These are phyloP conservation scores for Sphagnum fallax DNA, from an alignment of 228 moss, liverwort and hornwort genomes.

Conservation along the genomic window DNA sequence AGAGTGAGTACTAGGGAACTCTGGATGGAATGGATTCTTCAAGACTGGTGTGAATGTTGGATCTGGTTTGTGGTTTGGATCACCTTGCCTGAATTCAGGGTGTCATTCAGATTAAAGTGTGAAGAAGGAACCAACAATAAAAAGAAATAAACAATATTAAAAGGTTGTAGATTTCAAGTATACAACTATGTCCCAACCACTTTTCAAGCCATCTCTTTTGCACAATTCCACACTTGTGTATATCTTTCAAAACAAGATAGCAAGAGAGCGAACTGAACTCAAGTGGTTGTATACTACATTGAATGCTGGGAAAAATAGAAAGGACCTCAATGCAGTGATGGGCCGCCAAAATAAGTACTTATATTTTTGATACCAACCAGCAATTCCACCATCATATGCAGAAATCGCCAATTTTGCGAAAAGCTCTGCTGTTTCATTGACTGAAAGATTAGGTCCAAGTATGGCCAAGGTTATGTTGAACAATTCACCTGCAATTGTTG, in stretches of 20 bases:
- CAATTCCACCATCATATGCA: constrained; percentile 49
- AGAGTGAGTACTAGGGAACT: constrained; percentile 77
- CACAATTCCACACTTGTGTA: no score
- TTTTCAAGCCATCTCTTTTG: no score
- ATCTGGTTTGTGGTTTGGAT: constrained; percentile 38
- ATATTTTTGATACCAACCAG: constrained; percentile 64
- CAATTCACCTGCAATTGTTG: constrained; percentile 50
- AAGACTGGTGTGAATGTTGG: constrained; percentile 29
- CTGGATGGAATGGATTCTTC: constrained; percentile 59
- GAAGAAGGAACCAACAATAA: no score
- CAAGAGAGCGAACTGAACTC: no score
- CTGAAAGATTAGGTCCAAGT: constrained; percentile 23
- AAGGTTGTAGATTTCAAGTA: no score
- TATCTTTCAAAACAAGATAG: neutral
- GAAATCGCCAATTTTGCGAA: constrained; percentile 44
- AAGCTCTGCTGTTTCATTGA: constrained; percentile 49
- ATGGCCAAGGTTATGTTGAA: constrained; percentile 47
- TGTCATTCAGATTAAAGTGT: no score
- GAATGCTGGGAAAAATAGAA: neutral
- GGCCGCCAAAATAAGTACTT: constrained; percentile 73
- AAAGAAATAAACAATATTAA: no score
- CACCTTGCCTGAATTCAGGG: constrained; percentile 34
- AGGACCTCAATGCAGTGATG: constrained; percentile 63
- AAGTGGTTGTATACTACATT: no score
- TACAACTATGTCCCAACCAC: no score